phyloP scores from a whole-genome alignment of 768 basidiomycete genomes.

The Piloderma croceum region DNA sequence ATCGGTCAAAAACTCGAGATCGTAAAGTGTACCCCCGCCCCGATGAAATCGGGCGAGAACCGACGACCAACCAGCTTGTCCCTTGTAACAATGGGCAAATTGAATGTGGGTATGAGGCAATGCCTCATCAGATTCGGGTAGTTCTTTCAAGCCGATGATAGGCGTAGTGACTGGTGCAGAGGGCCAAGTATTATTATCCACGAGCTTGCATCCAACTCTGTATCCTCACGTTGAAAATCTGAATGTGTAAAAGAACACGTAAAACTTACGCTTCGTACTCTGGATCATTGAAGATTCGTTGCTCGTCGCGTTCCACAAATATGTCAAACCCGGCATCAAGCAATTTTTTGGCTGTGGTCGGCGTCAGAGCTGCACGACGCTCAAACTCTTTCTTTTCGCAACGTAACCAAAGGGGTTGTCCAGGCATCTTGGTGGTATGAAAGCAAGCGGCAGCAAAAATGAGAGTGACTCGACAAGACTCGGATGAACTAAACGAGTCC shows the following conservation, averaged over 20 bases:
- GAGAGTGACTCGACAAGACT: neutral
- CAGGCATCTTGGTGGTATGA: constrained; percentile 32
- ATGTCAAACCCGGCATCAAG: constrained; percentile 89
- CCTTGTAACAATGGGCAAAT: constrained; percentile 97
- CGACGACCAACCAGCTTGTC: constrained; percentile 86
- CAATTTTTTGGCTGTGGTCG: constrained; percentile 81
- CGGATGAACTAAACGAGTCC: too few species aligned
- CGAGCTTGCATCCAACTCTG: constrained; percentile 88
- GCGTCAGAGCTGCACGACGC: constrained; percentile 87
- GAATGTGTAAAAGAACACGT: constrained; percentile 5
- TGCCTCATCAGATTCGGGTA: constrained; percentile 76
- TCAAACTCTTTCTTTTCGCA: constrained; percentile 98
- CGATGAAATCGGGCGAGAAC: constrained; percentile 81
- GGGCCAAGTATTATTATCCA: constrained; percentile 86
- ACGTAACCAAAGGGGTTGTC: constrained; percentile 78
- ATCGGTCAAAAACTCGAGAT: constrained; percentile 93
- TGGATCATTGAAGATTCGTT: constrained; percentile 88
- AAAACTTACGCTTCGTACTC: constrained; percentile 85
- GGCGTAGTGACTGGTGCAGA: constrained; percentile 65
- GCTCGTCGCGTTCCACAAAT: constrained; percentile 85
- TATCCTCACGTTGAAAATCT: constrained; percentile 3
- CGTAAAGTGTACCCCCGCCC: constrained; percentile 85
- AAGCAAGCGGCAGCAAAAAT: constrained; percentile 1
- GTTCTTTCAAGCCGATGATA: constrained; percentile 95
- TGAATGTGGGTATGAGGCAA: constrained; percentile 94